Evolutionary conservation across 305 asterid species (phyloP), one percentile per base, ranked within the genome.

Genomic region (Euphrasia arctica): DNA sequence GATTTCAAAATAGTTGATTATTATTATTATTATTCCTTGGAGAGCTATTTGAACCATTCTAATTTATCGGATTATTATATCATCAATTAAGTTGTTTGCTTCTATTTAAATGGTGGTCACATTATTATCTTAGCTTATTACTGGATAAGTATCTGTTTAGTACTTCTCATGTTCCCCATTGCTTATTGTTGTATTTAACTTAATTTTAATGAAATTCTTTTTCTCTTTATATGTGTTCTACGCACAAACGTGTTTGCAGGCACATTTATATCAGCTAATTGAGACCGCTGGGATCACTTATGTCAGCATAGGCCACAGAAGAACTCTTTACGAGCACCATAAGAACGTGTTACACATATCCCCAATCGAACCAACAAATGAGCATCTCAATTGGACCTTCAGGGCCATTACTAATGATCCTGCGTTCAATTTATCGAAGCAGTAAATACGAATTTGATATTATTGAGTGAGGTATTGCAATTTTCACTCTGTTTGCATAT

Each of bases 231-330:
- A 7, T 3, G 8, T 49, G 39, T 34, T 34, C 7, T 34, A 4
- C 39, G 39, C 39, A 32, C 39, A 14, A 66, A 72, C 63, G 8
- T 34, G 8, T 36, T 36, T 74, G 77, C 82, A 84, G 95, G 85
- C 74, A 68, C 82, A 79, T 79, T 55, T 84, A 49, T 84, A 86
- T 69, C 43, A 63, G 70, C 71, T 73, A 54, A 77, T 84, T 42
- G 79, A 76, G 66, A 83, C 72, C 54, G 81, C 87, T 60, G 85
- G 85, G 45, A 72, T 83, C 60, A 84, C 90, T 9, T 83, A 73
- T 29, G 54, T 86, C 66, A 86, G 94, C 78, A 63, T 83, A 50
- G 91, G 89, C 69, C 91, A 83, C 41, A 78, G 89, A 65, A 68
- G 75, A 42, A 76, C 90, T 41, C 77, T 83, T 8, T 78, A 62